A percentile compares a stretch with the other conserved stretches of the same genome.
phyloP scores from a whole-genome alignment of 495 filamentous ascomycete genomes.

The Lophiotrema nucula region DNA sequence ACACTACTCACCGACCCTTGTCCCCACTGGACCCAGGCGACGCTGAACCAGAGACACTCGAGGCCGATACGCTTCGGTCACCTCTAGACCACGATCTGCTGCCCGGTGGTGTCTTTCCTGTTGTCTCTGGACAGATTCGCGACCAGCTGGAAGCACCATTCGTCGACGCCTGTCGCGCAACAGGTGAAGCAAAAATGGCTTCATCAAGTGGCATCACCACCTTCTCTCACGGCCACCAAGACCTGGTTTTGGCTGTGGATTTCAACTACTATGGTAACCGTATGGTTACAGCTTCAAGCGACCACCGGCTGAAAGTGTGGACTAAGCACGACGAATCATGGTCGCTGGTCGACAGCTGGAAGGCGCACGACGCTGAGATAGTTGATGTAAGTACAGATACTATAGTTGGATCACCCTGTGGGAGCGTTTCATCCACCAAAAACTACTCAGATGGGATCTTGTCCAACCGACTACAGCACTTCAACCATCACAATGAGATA shows the following conservation, averaged over 20 bases:
- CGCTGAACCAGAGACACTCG: no score
- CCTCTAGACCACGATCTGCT: no score
- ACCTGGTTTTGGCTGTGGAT: constrained; percentile 65
- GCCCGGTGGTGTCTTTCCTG: no score
- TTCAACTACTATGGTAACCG: constrained; percentile 80
- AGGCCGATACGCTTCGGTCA: no score
- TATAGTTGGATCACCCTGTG: no score
- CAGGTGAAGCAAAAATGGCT: constrained; percentile 35
- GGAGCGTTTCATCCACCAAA: no score
- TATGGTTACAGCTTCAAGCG: constrained; percentile 83
- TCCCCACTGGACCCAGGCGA: no score
- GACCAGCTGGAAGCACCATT: constrained; percentile 23
- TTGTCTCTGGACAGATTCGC: no score
- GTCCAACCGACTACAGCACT: no score
- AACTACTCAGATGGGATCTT: no score
- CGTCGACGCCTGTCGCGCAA: constrained; percentile 14
- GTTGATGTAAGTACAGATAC: constrained; percentile 70
- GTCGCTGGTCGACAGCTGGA: constrained; percentile 82
- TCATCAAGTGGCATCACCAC: constrained; percentile 36
- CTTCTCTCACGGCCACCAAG: constrained; percentile 60
- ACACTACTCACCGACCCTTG: no score
- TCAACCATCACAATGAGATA: no score
- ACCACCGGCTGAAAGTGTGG: constrained; percentile 93
- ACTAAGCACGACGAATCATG: constrained; percentile 69
- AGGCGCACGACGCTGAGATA: constrained; percentile 88